Evolutionary conservation across 345 rosid genomes (phyloP).

Genomic region (Luvunga scandens): DNA sequence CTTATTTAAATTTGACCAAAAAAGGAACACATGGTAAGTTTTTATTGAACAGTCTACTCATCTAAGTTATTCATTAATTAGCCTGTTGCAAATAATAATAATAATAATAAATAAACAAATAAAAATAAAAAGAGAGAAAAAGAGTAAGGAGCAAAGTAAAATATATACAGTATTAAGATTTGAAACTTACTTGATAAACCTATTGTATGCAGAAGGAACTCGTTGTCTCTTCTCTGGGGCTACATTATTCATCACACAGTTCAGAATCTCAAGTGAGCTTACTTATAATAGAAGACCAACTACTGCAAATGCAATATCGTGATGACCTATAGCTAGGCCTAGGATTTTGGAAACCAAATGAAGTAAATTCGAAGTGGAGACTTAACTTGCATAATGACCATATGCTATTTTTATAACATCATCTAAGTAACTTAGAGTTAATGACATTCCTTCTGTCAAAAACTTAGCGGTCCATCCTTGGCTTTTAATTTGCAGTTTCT

Average conservation of each 20-base stretch:
- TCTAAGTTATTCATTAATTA: background rate
- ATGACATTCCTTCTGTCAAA: slow-evolving; percentile 13
- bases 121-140: background rate
- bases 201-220: slow-evolving; percentile 96
- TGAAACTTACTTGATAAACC: slow-evolving; percentile 82
- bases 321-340: background rate
- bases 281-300: background rate
- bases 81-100: background rate
- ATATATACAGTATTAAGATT: background rate
- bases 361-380: background rate
- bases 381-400: background rate
- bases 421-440: slow-evolving; percentile 3
- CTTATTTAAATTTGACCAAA: background rate
- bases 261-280: background rate
- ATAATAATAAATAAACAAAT: no score
- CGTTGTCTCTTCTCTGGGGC: slow-evolving; percentile 99
- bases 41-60: background rate
- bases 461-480: background rate
- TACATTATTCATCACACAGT: slow-evolving; percentile 27
- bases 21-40: background rate
- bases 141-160: background rate
- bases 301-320: background rate
- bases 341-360: background rate
- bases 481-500: background rate
- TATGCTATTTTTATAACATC: background rate